phyloP scores from a whole-genome alignment of 2,329 filamentous ascomycete species.

The Fusarium brachygibbosum region DNA sequence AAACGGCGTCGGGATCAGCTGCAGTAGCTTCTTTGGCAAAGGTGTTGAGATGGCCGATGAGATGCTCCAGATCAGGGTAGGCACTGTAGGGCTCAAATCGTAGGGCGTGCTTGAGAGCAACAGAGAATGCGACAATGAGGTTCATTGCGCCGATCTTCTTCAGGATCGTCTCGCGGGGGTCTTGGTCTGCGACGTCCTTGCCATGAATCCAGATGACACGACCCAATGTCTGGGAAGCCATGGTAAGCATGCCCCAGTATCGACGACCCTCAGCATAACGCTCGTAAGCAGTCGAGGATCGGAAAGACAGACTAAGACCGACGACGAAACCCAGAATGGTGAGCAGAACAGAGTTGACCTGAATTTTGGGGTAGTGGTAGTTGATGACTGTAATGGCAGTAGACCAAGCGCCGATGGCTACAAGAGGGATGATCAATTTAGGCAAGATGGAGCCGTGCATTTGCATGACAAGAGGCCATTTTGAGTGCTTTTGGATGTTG shows the following conservation, averaged over 20 bases:
- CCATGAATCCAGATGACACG: conserved; percentile 88
- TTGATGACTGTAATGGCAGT: conserved; percentile 73
- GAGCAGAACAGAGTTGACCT: conserved; percentile 65
- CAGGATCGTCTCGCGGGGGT: conserved; percentile 75
- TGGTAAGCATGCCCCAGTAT: conserved; percentile 71
- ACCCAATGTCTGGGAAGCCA: conserved; percentile 75
- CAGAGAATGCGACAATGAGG: conserved; percentile 81
- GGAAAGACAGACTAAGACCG: conserved; percentile 82
- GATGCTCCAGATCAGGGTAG: conserved; percentile 78
- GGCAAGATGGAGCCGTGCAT: conserved; percentile 82
- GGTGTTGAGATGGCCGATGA: conserved; percentile 80
- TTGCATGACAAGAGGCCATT: conserved; percentile 81
- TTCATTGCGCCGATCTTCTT: conserved; percentile 82
- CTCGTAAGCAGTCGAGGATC: conserved; percentile 83
- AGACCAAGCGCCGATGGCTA: conserved; percentile 74
- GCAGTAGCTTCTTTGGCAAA: conserved; percentile 72
- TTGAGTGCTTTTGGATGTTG: conserved; percentile 79
- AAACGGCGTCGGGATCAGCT: conserved; percentile 53
- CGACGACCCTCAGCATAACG: conserved; percentile 75
- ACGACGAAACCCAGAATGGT: conserved; percentile 87
- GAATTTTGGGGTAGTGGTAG: conserved; percentile 55
- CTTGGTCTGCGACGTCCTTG: conserved; percentile 64
- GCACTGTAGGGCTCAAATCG: conserved; percentile 86
- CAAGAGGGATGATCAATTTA: conserved; percentile 78
- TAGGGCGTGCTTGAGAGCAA: conserved; percentile 83